A percentile compares a stretch with the other conserved stretches of the same genome.
phyloP scores from a whole-genome alignment of 805 yeast species.

The Maudiozyma saulgeensis region DNA sequence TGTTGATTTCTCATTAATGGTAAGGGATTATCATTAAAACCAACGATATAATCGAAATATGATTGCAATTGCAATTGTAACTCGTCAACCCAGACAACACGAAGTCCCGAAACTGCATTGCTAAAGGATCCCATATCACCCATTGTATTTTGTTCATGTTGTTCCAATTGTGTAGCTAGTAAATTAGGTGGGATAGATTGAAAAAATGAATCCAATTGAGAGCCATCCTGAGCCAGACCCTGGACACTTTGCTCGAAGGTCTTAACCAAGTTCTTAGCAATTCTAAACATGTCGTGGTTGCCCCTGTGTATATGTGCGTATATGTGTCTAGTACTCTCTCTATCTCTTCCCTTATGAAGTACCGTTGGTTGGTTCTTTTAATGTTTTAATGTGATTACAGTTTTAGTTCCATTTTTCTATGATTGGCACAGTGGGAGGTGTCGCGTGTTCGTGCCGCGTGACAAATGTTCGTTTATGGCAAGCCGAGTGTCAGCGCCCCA shows the following conservation, averaged over 20 bases:
- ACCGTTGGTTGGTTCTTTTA: too few species aligned
- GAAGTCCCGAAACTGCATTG: conserved; percentile 39
- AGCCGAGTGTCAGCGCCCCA: too few species aligned
- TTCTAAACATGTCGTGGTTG: conserved; percentile 39
- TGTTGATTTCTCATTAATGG: conserved; percentile 30
- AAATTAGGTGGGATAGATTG: conserved; percentile 29
- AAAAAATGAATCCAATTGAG: conserved; percentile 29
- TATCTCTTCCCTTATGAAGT: too few species aligned
- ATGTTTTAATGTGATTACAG: too few species aligned
- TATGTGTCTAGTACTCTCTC: neutral
- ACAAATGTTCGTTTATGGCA: too few species aligned
- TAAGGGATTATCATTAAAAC: conserved; percentile 62
- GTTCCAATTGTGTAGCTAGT: conserved; percentile 15
- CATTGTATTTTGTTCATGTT: neutral
- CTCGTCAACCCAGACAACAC: conserved; percentile 47
- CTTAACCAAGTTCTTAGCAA: conserved; percentile 55
- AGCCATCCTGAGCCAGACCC: conserved; percentile 29
- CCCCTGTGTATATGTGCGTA: neutral
- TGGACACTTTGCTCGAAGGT: conserved; percentile 39
- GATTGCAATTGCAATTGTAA: conserved; percentile 55
- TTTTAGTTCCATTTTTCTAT: too few species aligned
- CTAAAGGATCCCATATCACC: conserved; percentile 7
- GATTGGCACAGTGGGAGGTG: too few species aligned
- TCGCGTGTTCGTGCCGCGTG: too few species aligned
- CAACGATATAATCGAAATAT: conserved; percentile 82